Evolutionary conservation across 441 rosid genomes (phyloP), one percentile per base, ranked within the genome.

Genomic region (Gossypium schwendimanii): DNA sequence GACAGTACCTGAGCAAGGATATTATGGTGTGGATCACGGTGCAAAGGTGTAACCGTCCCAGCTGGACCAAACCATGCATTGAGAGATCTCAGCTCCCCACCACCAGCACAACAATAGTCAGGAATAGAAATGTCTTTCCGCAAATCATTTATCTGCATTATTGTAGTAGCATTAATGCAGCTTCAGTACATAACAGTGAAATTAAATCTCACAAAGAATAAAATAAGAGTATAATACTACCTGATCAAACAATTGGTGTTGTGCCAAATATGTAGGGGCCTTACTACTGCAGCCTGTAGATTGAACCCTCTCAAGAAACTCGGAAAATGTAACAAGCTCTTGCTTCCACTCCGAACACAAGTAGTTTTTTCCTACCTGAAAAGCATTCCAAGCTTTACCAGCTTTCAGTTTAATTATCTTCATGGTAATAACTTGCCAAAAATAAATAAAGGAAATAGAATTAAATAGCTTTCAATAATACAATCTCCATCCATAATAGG

Each of bases 51-150:
- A 67, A 94, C 94, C 1, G 97, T 94, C 52, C 97, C 94, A 59
- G 90, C 87, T 26, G 98, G 98, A 76, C 98, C 99, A 77, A 92
- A 94, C 98, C 99, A 94, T 52, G 97, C 97, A 82, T 94, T 94
- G 28, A 94, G 80, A 62, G 98, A 83, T 63, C 84, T 88, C 76
- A 94, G 84, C 84, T 89, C 94, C 47, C 94, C 98, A 20, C 97
- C 99, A 66, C 93, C 98, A 75, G 87, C 81, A 79, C 80, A 94
- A 85, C 97, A 94, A 82, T 94, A 94, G 68, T 94, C 98, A 49
- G 98, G 98, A 77, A 85, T 78, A 80, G 88, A 89, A 77, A 94
- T 88, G 81, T 94, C 99, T 39, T 87, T 81, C 75, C 86, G 84
- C 54, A 94, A 89, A 79, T 92, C 93, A 78, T 79, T 87, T 82